Evolutionary conservation across 305 asterid genomes (phyloP), one percentile per base, ranked within the genome.

Genomic region (Fraxinus paxiana): DNA sequence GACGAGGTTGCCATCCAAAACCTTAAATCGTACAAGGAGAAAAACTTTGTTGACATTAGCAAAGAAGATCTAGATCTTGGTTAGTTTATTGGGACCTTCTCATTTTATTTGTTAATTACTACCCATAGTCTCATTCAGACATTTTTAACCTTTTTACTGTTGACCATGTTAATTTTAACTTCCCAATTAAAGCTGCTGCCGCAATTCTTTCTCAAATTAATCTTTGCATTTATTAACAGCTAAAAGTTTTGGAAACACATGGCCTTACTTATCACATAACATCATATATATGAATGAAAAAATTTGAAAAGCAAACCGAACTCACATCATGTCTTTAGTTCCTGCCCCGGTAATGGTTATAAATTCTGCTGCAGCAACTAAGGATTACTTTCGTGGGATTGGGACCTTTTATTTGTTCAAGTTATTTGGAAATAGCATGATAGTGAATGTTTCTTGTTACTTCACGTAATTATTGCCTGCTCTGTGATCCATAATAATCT

Each of bases 51-150:
- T 80, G 99, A 94, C 91, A 94, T 96, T 82, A 92, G 93, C 87
- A 96, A 96, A 88, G 99, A 96, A 87, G 99, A 96, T 88, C 88
- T 96, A 10, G 98, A 96, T 88, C 85, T 92, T 76, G 98, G 97
- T 91, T 87, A 85, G 94, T 89, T 76, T 70, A 10, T 78, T 70
- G 24, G 17, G 20, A 61, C 65, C 6, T 83, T 77, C 28, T 81
- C 59, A 41, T 30, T 74, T 77, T 22, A 22, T 76, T 73, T 65
- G 7, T 37, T 51, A 34, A 22, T 35, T 69, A 13, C 4, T 30
- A 30, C 35, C 18, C 20, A 17, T 69, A 34, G 22, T 69, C 22
- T 30, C 22, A 13, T 13, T 13, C n/a, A 15, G 38, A 30, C 38
- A 28, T 69, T 69, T 69, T 69, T 0, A 13, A 4, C 74, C 8